Evolutionary conservation across 73 alveolate genomes (phyloP), one percentile per base, ranked within the genome.

Genomic region (Blepharisma stoltei): DNA sequence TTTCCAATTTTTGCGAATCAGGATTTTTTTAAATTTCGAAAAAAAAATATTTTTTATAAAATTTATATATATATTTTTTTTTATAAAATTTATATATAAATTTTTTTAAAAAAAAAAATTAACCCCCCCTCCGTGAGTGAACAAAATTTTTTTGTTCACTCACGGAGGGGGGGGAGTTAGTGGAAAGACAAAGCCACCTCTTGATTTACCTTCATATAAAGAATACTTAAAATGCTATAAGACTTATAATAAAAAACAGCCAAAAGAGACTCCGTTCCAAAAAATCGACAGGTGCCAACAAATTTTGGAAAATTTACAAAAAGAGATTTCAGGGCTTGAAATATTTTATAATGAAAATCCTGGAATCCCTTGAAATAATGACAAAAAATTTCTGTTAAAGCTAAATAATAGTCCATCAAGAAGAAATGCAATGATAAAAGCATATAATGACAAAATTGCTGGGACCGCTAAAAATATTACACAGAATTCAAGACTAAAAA

Each of bases 301-400:
- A 60, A 14, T 14, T n/a, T 25, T 60, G 49, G 73, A 60, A n/a
- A 38, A 60, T 25, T 60, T 60, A n/a, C 14, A 38, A n/a, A 60
- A 60, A 60, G 73, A 60, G 23, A n/a, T 60, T 25, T 60, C 73
- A 60, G 73, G 73, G 14, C 73, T 60, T 9, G 73, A 60, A 25
- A 60, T 25, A 14, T 60, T 60, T 25, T 8, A 14, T 25, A 60
- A n/a, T 20, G 11, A n/a, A 14, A 60, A 60, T 5, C 73, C 73
- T 1, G 73, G 73, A 38, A 38, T 60, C 46, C 14, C 11, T 8
- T 60, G 73, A 38, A 60, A 60, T 25, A 60, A 25, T 38, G 73
- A 60, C 46, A 60, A 60, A 25, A 60, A 60, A 25, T n/a, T 60
- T 1, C 45, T 60, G 3, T 38, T 60, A 14, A 60, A 38, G 45